Conservation (phyloP, 148 eudicot species). For the Dianthus caryophyllus region DNA sequence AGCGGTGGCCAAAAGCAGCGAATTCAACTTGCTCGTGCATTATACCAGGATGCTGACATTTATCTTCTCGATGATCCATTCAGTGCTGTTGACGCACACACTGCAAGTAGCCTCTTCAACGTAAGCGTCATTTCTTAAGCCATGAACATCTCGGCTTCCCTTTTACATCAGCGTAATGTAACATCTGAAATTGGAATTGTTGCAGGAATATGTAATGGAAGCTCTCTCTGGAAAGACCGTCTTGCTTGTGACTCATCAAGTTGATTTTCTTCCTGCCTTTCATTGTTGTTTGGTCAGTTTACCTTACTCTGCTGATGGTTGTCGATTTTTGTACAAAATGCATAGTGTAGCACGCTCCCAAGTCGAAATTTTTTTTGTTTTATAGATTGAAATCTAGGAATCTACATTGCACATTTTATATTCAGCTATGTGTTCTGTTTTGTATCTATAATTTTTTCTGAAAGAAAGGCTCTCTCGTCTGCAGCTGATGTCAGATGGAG, state of each 20-base stretch:
- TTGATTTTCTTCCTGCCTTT: conserved; percentile 94
- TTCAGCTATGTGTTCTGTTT: neutral
- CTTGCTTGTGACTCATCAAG: conserved; percentile 92
- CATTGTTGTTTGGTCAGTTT: conserved; percentile 70
- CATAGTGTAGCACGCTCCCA: neutral
- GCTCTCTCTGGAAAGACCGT: conserved; percentile 78
- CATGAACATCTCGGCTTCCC: too few relatives aligned
- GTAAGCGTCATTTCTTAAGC: conserved; percentile 25
- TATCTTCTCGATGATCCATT: conserved; percentile 95
- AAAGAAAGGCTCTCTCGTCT: conserved; percentile 2
- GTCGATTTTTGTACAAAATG: neutral
- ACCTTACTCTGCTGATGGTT: neutral
- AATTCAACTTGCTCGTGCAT: conserved; percentile 88
- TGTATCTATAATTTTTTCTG: neutral
- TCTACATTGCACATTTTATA: neutral
- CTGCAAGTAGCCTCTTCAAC: conserved; percentile 77
- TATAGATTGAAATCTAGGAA: neutral
- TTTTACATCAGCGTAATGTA: neutral
- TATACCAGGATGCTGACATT: conserved; percentile 77
- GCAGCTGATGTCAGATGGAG: conserved; percentile 89
- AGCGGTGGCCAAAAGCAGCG: conserved; percentile 94
- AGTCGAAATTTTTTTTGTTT: neutral
- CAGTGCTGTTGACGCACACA: conserved; percentile 98
- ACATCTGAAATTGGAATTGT: conserved; percentile 10
- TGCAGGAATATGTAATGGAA: conserved; percentile 83